Evolutionary conservation across 805 yeast genomes (phyloP).

Genomic region (Maudiozyma serrabonitensis): DNA sequence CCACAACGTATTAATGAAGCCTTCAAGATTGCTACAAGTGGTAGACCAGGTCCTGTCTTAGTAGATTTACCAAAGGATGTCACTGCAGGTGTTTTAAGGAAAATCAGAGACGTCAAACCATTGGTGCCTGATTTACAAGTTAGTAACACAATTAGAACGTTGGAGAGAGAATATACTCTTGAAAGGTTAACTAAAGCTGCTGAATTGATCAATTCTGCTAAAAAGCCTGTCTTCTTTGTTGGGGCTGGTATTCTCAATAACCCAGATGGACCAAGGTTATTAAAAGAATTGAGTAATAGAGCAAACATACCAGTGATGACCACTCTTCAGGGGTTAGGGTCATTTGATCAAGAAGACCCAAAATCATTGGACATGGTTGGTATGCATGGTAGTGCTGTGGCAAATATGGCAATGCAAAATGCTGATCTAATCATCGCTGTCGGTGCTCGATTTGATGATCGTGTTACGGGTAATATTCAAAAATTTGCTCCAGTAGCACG

Average conservation of each 20-base stretch:
- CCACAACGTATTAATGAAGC: slow-evolving; percentile 96
- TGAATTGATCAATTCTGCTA: slow-evolving; percentile 64
- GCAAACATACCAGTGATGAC: slow-evolving; percentile 95
- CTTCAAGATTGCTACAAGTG: slow-evolving; percentile 88
- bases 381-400: slow-evolving; percentile 95
- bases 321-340: slow-evolving; percentile 86
- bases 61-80: slow-evolving; percentile 97
- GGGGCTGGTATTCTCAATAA: slow-evolving; percentile 84
- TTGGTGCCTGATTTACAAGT: background rate
- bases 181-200: slow-evolving; percentile 76
- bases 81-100: slow-evolving; percentile 76
- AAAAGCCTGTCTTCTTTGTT: slow-evolving; percentile 79
- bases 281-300: slow-evolving; percentile 80
- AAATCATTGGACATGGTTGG: slow-evolving; percentile 94
- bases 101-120: background rate
- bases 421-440: slow-evolving; percentile 89
- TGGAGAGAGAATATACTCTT: slow-evolving; percentile 38
- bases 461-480: slow-evolving; percentile 80
- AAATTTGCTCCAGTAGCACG: slow-evolving; percentile 92
- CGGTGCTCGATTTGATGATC: slow-evolving; percentile 97
- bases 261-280: slow-evolving; percentile 66
- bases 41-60: slow-evolving; percentile 96
- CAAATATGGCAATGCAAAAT: slow-evolving; percentile 85
- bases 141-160: background rate
- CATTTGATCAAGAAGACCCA: slow-evolving; percentile 83